Percentiles rank a stretch among this genome's conserved stretches.
These are phyloP conservation scores for Podaxis pistillaris DNA, from an alignment of 768 basidiomycete genomes.

Conservation along the genomic window DNA sequence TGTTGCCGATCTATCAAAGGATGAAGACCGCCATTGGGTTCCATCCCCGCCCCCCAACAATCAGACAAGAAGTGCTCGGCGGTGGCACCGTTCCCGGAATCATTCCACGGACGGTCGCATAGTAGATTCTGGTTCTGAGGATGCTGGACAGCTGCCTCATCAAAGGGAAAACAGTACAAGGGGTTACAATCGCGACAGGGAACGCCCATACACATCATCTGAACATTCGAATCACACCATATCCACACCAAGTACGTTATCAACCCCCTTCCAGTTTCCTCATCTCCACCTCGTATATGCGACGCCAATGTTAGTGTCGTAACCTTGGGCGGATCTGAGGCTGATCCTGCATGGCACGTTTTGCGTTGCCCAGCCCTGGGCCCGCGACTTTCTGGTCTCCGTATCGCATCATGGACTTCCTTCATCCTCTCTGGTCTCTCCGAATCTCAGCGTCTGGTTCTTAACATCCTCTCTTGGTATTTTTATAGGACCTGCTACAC, in stretches of 20 bases:
- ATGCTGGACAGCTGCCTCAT: conserved; percentile 3
- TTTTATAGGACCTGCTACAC: conserved; percentile 12
- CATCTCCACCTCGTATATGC: conserved; percentile 32
- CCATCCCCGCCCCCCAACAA: conserved; percentile 21
- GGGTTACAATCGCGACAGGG: conserved; percentile 26
- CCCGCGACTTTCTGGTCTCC: conserved; percentile 1
- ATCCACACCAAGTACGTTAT: conserved; percentile 61
- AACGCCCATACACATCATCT: conserved; percentile 28
- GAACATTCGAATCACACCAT: conserved; percentile 30
- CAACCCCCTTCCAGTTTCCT: conserved; percentile 46
- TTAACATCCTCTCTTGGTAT: conserved; percentile 8
- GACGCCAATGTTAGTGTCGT: conserved; percentile 15
- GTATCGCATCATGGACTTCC: conserved; percentile 12
- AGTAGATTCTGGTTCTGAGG: conserved; percentile 5
- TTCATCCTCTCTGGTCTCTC: conserved; percentile 14
- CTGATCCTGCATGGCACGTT: neutral
- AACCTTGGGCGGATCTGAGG: neutral
- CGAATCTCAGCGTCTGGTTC: conserved; percentile 13
- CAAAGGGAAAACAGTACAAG: neutral
- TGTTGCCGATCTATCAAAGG: conserved; percentile 22
- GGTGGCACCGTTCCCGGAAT: conserved; percentile 11
- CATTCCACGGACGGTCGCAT: neutral
- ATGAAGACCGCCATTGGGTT: conserved; percentile 26
- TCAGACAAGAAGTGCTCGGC: conserved; percentile 21
- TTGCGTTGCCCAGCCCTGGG: neutral